Evolutionary conservation across 371 early-diverging fungal species (phyloP).

Genomic region (Actinomortierella ambigua): DNA sequence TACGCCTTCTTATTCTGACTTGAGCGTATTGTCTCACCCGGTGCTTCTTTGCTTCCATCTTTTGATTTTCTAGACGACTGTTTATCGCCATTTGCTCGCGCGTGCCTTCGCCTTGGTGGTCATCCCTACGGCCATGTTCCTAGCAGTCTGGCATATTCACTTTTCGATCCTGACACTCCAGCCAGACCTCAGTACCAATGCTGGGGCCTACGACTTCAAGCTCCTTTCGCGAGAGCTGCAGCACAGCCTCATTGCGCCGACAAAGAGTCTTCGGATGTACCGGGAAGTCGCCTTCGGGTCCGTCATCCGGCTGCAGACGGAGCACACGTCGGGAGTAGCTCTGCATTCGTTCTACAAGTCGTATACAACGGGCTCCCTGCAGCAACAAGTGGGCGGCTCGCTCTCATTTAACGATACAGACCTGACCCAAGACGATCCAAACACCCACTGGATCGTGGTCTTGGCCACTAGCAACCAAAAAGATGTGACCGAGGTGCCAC

Average conservation of each 20-base stretch:
- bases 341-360: slow-evolving; percentile 13
- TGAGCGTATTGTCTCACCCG: no score
- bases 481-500: slow-evolving; percentile 20
- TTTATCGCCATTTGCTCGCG: no score
- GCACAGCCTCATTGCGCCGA: slow-evolving; percentile 3
- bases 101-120: no score
- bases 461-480: slow-evolving; percentile 8
- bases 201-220: not conserved
- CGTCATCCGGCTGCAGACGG: slow-evolving; percentile 20
- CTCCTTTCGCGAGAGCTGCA: slow-evolving; percentile 1
- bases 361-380: slow-evolving; percentile 6
- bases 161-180: slow-evolving; percentile 10
- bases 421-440: slow-evolving; percentile 14
- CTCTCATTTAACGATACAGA: no score
- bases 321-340: slow-evolving; percentile 8
- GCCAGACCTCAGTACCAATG: slow-evolving; percentile 5
- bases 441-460: slow-evolving; percentile 32
- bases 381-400: slow-evolving; percentile 17
- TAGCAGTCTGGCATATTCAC: no score
- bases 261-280: not conserved
- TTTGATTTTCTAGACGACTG: not conserved
- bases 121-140: no score
- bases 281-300: slow-evolving; percentile 21
- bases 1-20: no score
- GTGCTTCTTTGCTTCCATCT: not conserved